phyloP scores from a whole-genome alignment of 2,329 filamentous ascomycete genomes.

The Trichoderma sp. region DNA sequence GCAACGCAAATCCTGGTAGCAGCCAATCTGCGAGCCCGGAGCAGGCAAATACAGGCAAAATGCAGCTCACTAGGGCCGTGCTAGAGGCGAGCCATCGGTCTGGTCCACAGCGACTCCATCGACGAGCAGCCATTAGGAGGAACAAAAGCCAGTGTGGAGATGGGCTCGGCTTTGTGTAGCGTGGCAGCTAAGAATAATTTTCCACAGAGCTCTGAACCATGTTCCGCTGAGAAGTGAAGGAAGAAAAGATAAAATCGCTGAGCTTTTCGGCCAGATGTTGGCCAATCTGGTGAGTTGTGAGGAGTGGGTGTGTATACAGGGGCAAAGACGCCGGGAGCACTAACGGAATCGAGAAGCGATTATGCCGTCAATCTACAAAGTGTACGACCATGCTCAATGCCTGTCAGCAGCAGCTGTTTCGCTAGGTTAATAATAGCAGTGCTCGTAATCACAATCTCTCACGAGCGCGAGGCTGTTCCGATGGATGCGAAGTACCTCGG shows the following conservation, averaged over 20 bases:
- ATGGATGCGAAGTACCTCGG: neutral
- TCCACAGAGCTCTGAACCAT: neutral
- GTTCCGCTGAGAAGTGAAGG: neutral
- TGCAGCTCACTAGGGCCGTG: slow-evolving; percentile 6
- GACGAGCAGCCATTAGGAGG: slow-evolving; percentile 2
- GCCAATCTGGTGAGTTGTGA: neutral
- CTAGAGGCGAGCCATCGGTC: neutral
- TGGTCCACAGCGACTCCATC: slow-evolving; percentile 16
- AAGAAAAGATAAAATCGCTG: neutral
- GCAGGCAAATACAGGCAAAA: slow-evolving; percentile 15
- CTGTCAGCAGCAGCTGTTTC: slow-evolving; percentile 5
- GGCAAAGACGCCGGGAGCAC: neutral
- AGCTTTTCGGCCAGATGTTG: neutral
- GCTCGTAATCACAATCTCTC: neutral
- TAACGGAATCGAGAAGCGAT: neutral
- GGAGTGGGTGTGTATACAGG: neutral
- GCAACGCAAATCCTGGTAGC: neutral
- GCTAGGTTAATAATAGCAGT: neutral
- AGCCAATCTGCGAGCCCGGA: slow-evolving; percentile 14
- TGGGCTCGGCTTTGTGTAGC: neutral
- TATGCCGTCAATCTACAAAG: neutral
- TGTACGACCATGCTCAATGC: neutral
- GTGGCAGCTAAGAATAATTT: slow-evolving; percentile 3
- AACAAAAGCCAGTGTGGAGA: slow-evolving; percentile 4
- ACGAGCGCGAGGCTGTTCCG: neutral